Conservation (phyloP, 2,329 filamentous ascomycete species). For the Nothophaeocryptopus gaeumannii region DNA sequence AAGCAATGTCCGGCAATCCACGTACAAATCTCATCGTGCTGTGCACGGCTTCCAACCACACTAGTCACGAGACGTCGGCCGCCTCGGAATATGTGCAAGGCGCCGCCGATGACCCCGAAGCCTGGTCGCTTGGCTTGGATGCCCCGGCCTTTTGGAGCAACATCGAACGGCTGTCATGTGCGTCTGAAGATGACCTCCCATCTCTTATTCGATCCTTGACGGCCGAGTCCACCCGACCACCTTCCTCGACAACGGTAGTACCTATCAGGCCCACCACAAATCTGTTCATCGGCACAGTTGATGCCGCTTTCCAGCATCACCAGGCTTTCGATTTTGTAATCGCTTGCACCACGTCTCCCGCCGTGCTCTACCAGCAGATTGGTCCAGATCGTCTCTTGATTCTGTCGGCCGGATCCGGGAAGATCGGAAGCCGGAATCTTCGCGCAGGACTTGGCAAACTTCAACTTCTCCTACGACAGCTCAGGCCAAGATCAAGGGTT, state of each 20-base stretch:
- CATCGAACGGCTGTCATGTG: conserved; percentile 56
- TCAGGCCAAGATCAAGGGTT: conserved; percentile 24
- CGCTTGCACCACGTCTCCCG: conserved; percentile 45
- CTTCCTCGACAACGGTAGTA: conserved; percentile 31
- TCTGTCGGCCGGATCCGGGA: conserved; percentile 67
- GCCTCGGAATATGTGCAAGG: conserved; percentile 86
- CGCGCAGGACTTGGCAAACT: conserved; percentile 66
- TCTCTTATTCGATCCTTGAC: conserved; percentile 49
- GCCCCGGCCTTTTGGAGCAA: conserved; percentile 77
- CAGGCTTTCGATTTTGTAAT: conserved; percentile 40
- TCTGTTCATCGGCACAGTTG: conserved; percentile 42
- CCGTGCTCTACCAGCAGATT: conserved; percentile 26
- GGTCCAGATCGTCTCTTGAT: conserved; percentile 50
- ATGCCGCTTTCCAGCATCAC: conserved; percentile 39
- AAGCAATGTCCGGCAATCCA: conserved; percentile 37
- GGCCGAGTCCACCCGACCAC: conserved; percentile 14
- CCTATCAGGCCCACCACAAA: conserved; percentile 42
- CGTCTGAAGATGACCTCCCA: conserved; percentile 64
- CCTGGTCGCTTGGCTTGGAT: conserved; percentile 81
- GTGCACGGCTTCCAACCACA: conserved; percentile 76
- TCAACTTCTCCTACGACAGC: conserved; percentile 2
- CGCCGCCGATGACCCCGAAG: conserved; percentile 90
- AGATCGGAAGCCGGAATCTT: conserved; percentile 80
- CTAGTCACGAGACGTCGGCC: conserved; percentile 63
- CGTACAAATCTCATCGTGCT: conserved; percentile 69